Percentiles rank a stretch among this genome's conserved stretches.
Conservation (phyloP, 2,329 filamentous ascomycete genomes). For the Aspergillus pseudoviridinutans region DNA sequence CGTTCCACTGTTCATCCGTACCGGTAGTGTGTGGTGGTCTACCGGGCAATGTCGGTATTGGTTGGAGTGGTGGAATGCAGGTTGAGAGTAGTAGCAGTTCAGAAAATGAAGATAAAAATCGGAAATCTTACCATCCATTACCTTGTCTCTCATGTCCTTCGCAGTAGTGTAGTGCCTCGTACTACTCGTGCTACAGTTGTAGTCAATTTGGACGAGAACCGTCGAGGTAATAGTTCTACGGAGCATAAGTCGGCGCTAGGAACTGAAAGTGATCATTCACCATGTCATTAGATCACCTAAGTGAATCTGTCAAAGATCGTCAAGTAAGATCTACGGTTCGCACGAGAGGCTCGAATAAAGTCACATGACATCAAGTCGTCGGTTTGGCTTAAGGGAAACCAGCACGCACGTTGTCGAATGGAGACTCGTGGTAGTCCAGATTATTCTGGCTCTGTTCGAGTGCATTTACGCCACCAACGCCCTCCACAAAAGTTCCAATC, state of each 20-base stretch:
- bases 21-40: conserved; percentile 10
- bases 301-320: neutral
- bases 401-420: conserved; percentile 37
- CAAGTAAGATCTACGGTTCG: neutral
- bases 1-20: conserved; percentile 10
- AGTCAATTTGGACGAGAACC: neutral
- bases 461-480: conserved; percentile 27
- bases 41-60: conserved; percentile 10
- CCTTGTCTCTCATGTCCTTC: neutral
- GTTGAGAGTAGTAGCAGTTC: conserved; percentile 7
- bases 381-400: conserved; percentile 19
- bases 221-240: neutral
- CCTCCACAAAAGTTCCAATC: conserved; percentile 53
- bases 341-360: neutral
- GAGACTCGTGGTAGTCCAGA: conserved; percentile 37
- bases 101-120: neutral
- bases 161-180: neutral
- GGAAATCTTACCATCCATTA: neutral
- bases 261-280: neutral
- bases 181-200: neutral
- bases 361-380: neutral
- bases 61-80: conserved; percentile 8
- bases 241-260: neutral
- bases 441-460: conserved; percentile 36
- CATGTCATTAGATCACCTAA: neutral